Base-by-base conservation (phyloP, 208 protist genomes). In the Polymyxa betae region DNA sequence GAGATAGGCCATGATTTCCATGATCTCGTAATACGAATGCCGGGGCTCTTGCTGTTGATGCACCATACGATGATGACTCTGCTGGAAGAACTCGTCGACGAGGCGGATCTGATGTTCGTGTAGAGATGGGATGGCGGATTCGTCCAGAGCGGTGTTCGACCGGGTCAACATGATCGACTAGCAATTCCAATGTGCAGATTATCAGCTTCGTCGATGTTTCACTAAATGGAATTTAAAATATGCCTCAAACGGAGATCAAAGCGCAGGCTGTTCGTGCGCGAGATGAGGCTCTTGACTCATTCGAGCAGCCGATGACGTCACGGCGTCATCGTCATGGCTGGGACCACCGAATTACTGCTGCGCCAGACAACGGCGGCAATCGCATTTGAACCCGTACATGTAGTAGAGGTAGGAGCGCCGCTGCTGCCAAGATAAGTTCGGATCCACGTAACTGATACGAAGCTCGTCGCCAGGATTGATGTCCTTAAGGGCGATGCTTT, bases 1-100 rank as follows among this genome's bases (percentile, higher is more conserved):
- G 35, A 82, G 72, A n/a, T 82, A 82, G 5, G 5, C 72, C 16
- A 12, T 82, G 72, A 82, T 82, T n/a, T 82, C 72, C 16, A 82
- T 82, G 35, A 82, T 5, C 72, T 82, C 72, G 72, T 82, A 40
- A 20, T 82, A 5, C 72, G 35, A 38, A 5, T 40, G 49, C 72
- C n/a, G n/a, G 72, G n/a, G 35, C 72, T 82, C 35, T 35, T 5
- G n/a, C 5, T 12, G 72, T 20, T 43, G 72, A 35, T 43, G 16
- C 35, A n/a, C 5, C 72, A 35, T 43, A n/a, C n/a, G 5, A 12
- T 35, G 16, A n/a, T 43, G 5, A n/a, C 10, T 35, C 16, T 82
- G 5, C n/a, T 82, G 72, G 72, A 82, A 20, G 40, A 82, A 82
- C 16, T 35, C 72, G n/a, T 82, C 72, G 35, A 82, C 5, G 72